Base-by-base conservation (phyloP, 352 stramenopile genomes). In the Globisporangium ultimum region DNA sequence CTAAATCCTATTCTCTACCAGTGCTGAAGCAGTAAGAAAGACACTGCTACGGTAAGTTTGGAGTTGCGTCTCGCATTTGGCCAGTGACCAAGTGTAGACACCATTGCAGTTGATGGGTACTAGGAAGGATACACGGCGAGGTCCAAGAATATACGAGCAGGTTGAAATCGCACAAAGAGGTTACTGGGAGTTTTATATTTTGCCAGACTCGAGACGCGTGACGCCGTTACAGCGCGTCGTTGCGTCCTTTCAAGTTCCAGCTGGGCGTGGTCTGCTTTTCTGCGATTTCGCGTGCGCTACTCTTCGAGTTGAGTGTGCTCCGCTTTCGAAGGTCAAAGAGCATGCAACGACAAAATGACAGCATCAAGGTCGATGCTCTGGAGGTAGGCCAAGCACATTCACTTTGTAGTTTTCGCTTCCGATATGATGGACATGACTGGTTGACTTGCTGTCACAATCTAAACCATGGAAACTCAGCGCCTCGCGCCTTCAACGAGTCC, bases 401-500 rank as follows among this genome's bases (percentile, higher is more conserved):
- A 13, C 38, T 32, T 32, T 45, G 40, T 45, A n/a, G 40, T 2
- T 45, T 13, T 5, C 12, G 3, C 40, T n/a, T 36, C 28, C 40
- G 6, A 17, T 45, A 10, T 45, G 40, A 36, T 18, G 40, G 13
- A 10, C 7, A 18, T 5, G 40, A 45, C 38, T 43, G 38, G 10
- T 45, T 36, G 28, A 10, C 13, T 5, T 18, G 40, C 17, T 45
- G 40, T 10, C 13, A 18, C 4, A 6, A 8, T 45, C 40, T 34
- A 68, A 49, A 22, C 43, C 3, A 49, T 65, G 42, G 56, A 51
- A 5, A 21, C 11, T 0, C 61, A 42, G 24, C 66, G 73, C 11
- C 55, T 89, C 36, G 79, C 78, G 0, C 79, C 79, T 36, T 88
- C 79, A 0, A 88, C 79, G 12, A 89, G 79, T 60, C 79, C 79